These are phyloP conservation scores for Passiflora organensis DNA, from an alignment of 345 rosid genomes.

Conservation along the genomic window DNA sequence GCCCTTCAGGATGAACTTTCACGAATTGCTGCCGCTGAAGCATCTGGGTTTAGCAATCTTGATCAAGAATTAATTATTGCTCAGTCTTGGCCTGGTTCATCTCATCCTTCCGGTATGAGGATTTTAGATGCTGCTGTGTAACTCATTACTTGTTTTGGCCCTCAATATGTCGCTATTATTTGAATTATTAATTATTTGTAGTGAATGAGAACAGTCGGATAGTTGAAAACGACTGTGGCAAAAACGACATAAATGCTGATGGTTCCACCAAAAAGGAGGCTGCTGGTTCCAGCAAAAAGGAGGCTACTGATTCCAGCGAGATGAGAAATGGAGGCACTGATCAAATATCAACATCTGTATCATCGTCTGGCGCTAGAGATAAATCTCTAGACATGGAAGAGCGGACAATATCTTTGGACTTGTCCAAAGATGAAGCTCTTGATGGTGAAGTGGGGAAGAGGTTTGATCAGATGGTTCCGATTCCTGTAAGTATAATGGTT, in stretches of 20 bases:
- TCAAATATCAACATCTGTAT: conserved; percentile 12
- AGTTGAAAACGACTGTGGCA: neutral
- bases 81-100: conserved; percentile 54
- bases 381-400: conserved; percentile 27
- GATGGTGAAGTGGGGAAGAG: conserved; percentile 73
- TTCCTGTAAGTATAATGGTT: conserved; percentile 48
- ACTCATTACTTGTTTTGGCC: conserved; percentile 1
- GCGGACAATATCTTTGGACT: conserved; percentile 25
- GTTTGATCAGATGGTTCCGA: conserved; percentile 60
- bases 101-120: conserved; percentile 18
- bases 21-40: conserved; percentile 47
- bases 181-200: conserved; percentile 13
- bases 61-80: conserved; percentile 44
- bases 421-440: conserved; percentile 52
- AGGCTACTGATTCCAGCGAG: conserved; percentile 10
- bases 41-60: conserved; percentile 34
- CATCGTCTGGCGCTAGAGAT: conserved; percentile 28
- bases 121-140: conserved; percentile 12
- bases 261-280: too few species aligned
- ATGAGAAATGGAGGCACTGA: conserved; percentile 19
- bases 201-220: conserved; percentile 27
- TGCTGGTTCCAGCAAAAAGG: conserved; percentile 14
- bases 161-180: conserved; percentile 4
- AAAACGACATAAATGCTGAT: conserved; percentile 1
- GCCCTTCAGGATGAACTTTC: conserved; percentile 76